A percentile compares a stretch with the other conserved stretches of the same genome.
phyloP scores from a whole-genome alignment of 179 eudicot species.

The Silene coronaria region DNA sequence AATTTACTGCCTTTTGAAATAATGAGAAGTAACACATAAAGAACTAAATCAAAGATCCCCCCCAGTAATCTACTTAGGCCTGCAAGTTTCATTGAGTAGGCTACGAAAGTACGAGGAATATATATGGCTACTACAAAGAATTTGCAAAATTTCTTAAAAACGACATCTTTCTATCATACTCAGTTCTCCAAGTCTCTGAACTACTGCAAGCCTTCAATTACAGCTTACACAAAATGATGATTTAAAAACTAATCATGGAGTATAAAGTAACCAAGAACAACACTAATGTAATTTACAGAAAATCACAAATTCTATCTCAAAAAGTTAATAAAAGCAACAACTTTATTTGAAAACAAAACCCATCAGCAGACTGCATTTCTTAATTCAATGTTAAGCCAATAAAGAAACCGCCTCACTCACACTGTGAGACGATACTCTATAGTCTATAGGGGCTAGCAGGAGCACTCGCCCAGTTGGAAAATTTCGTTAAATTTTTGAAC shows the following conservation, averaged over 20 bases:
- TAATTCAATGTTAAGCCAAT: too few relatives aligned
- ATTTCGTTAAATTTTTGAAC: too few relatives aligned
- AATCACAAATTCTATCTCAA: neutral
- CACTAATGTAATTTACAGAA: neutral
- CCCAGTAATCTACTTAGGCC: neutral
- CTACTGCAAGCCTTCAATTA: neutral
- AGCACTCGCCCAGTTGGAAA: too few relatives aligned
- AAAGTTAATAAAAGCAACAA: neutral
- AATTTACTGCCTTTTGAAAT: too few relatives aligned
- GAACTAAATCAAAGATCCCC: neutral
- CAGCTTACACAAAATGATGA: neutral
- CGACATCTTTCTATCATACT: neutral
- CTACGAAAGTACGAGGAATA: neutral
- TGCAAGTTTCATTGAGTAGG: neutral
- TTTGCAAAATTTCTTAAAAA: neutral
- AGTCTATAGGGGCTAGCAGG: too few relatives aligned
- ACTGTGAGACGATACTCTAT: too few relatives aligned
- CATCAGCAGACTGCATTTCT: neutral
- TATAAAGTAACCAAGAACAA: neutral
- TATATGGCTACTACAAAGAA: constrained; percentile 1
- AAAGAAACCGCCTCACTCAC: too few relatives aligned
- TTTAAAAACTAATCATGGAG: neutral
- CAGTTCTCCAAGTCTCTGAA: constrained; percentile 9
- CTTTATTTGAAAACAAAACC: neutral
- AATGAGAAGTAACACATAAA: neutral